A percentile compares a stretch with the other conserved stretches of the same genome.
These are phyloP conservation scores for Inga oerstediana DNA, from an alignment of 306 rosid species.

Conservation along the genomic window DNA sequence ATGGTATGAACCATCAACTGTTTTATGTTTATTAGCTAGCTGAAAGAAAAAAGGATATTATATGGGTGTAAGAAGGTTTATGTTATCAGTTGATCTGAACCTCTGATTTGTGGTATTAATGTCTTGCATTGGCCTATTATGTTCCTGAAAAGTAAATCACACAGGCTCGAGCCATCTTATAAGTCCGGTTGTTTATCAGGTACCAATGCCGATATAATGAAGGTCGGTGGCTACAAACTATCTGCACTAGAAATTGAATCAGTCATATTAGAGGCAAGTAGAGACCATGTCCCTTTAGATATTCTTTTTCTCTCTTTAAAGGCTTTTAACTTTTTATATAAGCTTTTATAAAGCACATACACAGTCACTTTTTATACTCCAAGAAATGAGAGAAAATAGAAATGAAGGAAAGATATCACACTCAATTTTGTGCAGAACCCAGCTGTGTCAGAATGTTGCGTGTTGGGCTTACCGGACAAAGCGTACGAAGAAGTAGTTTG, in stretches of 20 bases:
- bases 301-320: slow-evolving; percentile 1
- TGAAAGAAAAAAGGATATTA: not conserved
- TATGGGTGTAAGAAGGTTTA: not conserved
- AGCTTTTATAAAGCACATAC: not conserved
- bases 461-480: slow-evolving; percentile 82
- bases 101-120: not conserved
- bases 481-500: slow-evolving; percentile 83
- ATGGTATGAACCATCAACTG: not conserved
- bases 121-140: not conserved
- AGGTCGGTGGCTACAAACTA: slow-evolving; percentile 91
- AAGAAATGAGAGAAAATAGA: not conserved
- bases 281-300: slow-evolving; percentile 11
- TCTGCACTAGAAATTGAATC: slow-evolving; percentile 96
- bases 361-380: not conserved
- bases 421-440: slow-evolving; percentile 65
- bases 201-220: slow-evolving; percentile 85
- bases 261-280: slow-evolving; percentile 70
- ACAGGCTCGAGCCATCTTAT: not conserved
- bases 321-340: not conserved
- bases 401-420: not conserved
- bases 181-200: slow-evolving; percentile 54
- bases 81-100: not conserved
- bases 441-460: slow-evolving; percentile 80
- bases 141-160: not conserved
- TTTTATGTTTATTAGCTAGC: not conserved